Conservation (phyloP, 2,329 filamentous ascomycete species). For the Nigrospora oryzae region DNA sequence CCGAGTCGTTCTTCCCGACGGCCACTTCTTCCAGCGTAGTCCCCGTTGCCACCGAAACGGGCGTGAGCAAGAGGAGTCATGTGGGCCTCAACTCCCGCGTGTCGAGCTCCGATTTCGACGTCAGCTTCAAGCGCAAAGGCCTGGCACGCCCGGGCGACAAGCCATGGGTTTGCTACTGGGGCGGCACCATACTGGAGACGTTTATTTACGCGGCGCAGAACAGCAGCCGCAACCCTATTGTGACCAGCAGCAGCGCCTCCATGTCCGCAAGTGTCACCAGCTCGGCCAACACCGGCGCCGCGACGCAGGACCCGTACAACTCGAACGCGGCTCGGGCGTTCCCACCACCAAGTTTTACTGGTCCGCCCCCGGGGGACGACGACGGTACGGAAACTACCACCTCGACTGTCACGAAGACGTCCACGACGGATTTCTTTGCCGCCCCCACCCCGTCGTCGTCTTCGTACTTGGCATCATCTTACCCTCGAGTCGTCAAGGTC, state of each 20-base stretch:
- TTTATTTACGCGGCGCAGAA: conserved; percentile 50
- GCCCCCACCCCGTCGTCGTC: too few relatives aligned
- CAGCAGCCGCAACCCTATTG: conserved; percentile 25
- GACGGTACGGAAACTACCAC: too few relatives aligned
- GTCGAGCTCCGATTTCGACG: conserved; percentile 12
- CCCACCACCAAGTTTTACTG: too few relatives aligned
- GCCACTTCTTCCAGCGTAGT: conserved; percentile 1
- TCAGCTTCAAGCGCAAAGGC: conserved; percentile 25
- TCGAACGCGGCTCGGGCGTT: too few relatives aligned
- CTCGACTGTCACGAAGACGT: too few relatives aligned
- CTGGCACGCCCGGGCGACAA: conserved; percentile 37
- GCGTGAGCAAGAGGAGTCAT: background rate
- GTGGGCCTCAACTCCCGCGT: too few relatives aligned
- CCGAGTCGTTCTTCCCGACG: conserved; percentile 28
- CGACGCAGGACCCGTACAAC: too few relatives aligned
- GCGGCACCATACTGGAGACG: conserved; percentile 43
- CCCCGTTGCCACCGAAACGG: background rate
- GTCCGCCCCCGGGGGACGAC: too few relatives aligned
- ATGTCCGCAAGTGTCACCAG: too few relatives aligned
- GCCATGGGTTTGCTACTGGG: conserved; percentile 53
- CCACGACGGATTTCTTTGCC: too few relatives aligned
- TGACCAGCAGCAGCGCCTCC: background rate
- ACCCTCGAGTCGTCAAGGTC: conserved; percentile 46
- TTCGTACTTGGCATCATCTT: conserved; percentile 11
- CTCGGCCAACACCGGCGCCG: too few relatives aligned